A percentile compares a stretch with the other conserved stretches of the same genome.
These are phyloP conservation scores for Symbiodinium pilosum DNA, from an alignment of 73 alveolate genomes.

Conservation along the genomic window DNA sequence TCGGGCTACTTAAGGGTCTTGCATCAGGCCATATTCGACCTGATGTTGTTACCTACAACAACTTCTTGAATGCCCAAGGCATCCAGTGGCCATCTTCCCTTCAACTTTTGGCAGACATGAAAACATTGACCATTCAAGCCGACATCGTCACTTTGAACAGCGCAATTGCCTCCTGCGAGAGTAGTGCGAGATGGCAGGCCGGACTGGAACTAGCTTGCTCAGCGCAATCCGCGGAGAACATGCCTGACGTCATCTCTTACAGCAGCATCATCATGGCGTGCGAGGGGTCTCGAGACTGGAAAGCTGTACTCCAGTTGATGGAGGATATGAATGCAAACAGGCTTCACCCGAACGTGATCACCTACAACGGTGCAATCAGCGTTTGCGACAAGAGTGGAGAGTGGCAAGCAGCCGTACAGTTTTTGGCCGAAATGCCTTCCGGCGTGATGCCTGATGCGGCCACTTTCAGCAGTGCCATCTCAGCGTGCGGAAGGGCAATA, in stretches of 20 bases:
- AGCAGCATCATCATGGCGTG: not conserved
- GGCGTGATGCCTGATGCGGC: not conserved
- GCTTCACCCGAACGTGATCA: conserved; percentile 43
- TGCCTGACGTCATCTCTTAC: not conserved
- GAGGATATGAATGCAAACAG: no score
- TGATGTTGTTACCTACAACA: not conserved
- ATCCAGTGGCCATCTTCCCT: not conserved
- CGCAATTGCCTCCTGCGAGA: not conserved
- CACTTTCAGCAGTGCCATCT: not conserved
- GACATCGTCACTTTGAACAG: not conserved
- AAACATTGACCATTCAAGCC: not conserved
- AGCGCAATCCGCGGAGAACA: not conserved
- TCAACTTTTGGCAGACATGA: not conserved
- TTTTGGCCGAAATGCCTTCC: not conserved
- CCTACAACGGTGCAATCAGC: conserved; percentile 51
- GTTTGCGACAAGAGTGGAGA: conserved; percentile 3
- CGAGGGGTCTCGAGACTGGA: not conserved
- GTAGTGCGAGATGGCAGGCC: not conserved
- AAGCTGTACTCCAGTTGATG: not conserved
- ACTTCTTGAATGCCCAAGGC: not conserved
- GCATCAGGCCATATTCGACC: not conserved
- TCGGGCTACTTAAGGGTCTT: not conserved
- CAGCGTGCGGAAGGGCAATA: not conserved
- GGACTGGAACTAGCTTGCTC: not conserved
- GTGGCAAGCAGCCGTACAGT: not conserved